A percentile compares a stretch with the other conserved stretches of the same genome.
These are phyloP conservation scores for Alternaria brassicae DNA, from an alignment of 2,329 filamentous ascomycete species.

Conservation along the genomic window DNA sequence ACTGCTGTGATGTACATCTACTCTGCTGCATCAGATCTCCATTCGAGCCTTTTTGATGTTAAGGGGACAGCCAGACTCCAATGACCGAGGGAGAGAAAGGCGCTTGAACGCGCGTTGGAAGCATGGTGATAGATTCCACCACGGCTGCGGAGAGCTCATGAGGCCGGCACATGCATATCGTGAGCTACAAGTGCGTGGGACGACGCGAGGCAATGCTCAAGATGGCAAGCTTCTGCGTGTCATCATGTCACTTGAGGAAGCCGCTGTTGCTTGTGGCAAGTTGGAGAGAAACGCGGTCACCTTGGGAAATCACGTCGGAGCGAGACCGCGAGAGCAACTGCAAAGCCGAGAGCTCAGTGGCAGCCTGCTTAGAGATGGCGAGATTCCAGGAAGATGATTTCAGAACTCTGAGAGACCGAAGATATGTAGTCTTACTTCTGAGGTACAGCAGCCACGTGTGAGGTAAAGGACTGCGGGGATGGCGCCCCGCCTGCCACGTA, in stretches of 20 bases:
- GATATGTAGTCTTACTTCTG: background rate
- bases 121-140: background rate
- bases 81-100: background rate
- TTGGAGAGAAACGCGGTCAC: background rate
- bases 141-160: background rate
- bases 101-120: background rate
- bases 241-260: background rate
- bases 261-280: background rate
- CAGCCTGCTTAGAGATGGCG: background rate
- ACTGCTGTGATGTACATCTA: background rate
- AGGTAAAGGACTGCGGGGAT: background rate
- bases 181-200: background rate
- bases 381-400: background rate
- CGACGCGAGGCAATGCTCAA: background rate
- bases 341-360: background rate
- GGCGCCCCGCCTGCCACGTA: background rate
- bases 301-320: constrained; percentile 4
- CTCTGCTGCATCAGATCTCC: background rate
- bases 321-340: background rate
- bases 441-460: background rate
- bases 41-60: background rate
- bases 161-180: background rate
- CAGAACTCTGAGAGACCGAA: background rate
- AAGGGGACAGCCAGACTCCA: background rate
- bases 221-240: background rate